Conservation (phyloP, 2,329 filamentous ascomycete species). For the Monilinia laxa region DNA sequence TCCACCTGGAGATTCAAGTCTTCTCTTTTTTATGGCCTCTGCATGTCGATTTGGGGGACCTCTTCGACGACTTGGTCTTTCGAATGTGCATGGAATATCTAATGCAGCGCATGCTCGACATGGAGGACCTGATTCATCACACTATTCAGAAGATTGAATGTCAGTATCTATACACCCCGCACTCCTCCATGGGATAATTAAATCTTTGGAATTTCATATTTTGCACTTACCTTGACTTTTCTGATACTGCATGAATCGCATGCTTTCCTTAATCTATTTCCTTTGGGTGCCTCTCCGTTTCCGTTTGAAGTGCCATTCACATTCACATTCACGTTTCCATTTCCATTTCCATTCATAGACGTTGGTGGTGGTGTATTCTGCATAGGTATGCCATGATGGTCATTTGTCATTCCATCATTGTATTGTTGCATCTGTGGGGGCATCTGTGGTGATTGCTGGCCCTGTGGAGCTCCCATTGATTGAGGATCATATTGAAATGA, state of each 20-base stretch:
- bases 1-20: conserved; percentile 41
- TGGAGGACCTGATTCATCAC: conserved; percentile 64
- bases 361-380: conserved; percentile 25
- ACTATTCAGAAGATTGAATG: conserved; percentile 44
- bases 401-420: conserved; percentile 29
- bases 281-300: conserved; percentile 35
- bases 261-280: conserved; percentile 48
- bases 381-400: conserved; percentile 24
- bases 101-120: conserved; percentile 64
- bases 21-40: conserved; percentile 63
- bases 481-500: conserved; percentile 25
- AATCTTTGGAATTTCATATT: conserved; percentile 12
- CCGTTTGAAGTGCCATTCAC: conserved; percentile 15
- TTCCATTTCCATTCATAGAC: conserved; percentile 25
- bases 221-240: conserved; percentile 49
- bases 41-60: conserved; percentile 67
- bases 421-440: conserved; percentile 26
- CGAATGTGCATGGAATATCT: conserved; percentile 67
- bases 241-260: conserved; percentile 54
- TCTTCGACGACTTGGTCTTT: conserved; percentile 60
- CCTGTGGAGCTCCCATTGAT: conserved; percentile 24
- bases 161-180: conserved; percentile 24
- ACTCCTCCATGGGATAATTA: neutral
- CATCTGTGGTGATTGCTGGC: conserved; percentile 26
- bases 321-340: neutral